Evolutionary conservation across 2,329 filamentous ascomycete genomes (phyloP).

Genomic region (Saccharata proteae): DNA sequence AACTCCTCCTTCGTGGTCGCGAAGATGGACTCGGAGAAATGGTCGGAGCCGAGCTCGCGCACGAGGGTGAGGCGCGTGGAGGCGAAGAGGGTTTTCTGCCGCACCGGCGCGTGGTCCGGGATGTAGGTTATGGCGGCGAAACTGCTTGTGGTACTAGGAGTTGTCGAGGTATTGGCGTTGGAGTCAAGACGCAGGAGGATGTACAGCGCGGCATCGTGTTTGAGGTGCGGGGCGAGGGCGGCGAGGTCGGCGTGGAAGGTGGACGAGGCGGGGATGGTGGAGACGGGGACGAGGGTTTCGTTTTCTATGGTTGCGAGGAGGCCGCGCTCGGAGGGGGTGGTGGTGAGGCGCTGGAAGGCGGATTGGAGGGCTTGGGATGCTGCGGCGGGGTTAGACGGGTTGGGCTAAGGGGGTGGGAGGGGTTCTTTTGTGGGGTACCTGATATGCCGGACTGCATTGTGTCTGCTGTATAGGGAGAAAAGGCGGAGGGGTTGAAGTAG

Average conservation of each 20-base stretch:
- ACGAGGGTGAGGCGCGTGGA: constrained; percentile 63
- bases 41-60: constrained; percentile 64
- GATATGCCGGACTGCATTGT: constrained; percentile 71
- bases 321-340: constrained; percentile 50
- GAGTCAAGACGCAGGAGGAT: constrained; percentile 64
- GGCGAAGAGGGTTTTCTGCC: constrained; percentile 80
- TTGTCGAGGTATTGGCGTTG: no score
- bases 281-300: constrained; percentile 54
- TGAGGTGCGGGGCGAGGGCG: constrained; percentile 50
- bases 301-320: constrained; percentile 58
- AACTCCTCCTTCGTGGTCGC: constrained; percentile 59
- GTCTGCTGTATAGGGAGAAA: no score
- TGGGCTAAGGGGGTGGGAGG: constrained; percentile 8
- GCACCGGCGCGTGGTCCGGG: constrained; percentile 64
- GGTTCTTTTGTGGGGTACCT: constrained; percentile 44
- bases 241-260: constrained; percentile 54
- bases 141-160: constrained; percentile 13
- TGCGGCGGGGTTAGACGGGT: constrained; percentile 21
- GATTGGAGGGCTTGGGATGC: constrained; percentile 66
- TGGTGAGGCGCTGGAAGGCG: constrained; percentile 59
- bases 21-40: constrained; percentile 67
- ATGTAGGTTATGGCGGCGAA: constrained; percentile 66
- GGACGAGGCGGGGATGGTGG: constrained; percentile 40
- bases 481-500: no score
- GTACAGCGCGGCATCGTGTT: constrained; percentile 57